Percentiles rank a stretch among this genome's conserved stretches.
Evolutionary conservation across 2,329 filamentous ascomycete genomes (phyloP).

Genomic region (Exophiala viscosa): DNA sequence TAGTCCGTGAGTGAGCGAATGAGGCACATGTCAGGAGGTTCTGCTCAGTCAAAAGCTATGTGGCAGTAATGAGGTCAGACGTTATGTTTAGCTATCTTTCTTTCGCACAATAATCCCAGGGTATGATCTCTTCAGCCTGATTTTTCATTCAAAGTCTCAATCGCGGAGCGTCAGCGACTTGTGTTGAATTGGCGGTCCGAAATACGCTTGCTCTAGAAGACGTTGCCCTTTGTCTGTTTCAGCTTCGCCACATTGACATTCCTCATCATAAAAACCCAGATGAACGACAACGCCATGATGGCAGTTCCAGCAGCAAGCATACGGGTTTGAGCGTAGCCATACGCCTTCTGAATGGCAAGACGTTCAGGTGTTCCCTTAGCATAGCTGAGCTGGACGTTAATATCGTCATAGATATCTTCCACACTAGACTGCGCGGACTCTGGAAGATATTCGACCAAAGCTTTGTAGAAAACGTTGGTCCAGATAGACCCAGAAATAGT

Average conservation of each 20-base stretch:
- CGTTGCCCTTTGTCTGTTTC: conserved; percentile 50
- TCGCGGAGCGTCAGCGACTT: too few species aligned
- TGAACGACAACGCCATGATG: conserved; percentile 42
- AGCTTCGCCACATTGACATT: conserved; percentile 51
- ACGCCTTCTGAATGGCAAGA: conserved; percentile 57
- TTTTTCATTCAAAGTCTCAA: too few species aligned
- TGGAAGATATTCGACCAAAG: conserved; percentile 51
- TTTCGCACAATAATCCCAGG: too few species aligned
- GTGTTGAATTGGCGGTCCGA: too few species aligned
- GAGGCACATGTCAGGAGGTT: too few species aligned
- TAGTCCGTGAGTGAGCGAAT: too few species aligned
- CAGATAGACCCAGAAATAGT: conserved; percentile 63
- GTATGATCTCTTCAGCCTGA: too few species aligned
- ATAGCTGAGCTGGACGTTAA: conserved; percentile 51
- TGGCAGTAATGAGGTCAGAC: too few species aligned
- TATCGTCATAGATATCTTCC: conserved; percentile 43
- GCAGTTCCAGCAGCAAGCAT: conserved; percentile 52
- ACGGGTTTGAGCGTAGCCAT: conserved; percentile 52
- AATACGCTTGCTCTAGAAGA: conserved; percentile 51
- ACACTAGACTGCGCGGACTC: conserved; percentile 30
- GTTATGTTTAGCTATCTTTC: too few species aligned
- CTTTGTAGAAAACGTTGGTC: conserved; percentile 56
- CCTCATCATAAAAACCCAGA: conserved; percentile 46
- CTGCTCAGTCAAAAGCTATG: too few species aligned
- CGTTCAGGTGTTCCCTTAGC: conserved; percentile 49